A percentile compares a stretch with the other conserved stretches of the same genome.
Conservation (phyloP, 2,329 filamentous ascomycete species). For the Claviceps sp. region DNA sequence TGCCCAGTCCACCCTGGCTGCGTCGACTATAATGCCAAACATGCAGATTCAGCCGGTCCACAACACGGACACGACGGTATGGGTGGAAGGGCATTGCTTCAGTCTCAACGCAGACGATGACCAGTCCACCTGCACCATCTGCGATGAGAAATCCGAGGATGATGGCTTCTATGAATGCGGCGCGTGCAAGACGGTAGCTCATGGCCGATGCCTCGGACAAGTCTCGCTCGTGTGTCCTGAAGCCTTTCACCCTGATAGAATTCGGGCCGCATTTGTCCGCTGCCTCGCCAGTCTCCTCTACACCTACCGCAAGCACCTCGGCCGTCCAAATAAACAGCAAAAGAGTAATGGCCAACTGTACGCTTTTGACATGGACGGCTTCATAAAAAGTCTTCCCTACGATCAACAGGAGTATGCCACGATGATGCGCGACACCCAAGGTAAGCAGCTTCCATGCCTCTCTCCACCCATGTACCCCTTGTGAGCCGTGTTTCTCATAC, state of each 20-base stretch:
- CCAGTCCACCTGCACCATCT: slow-evolving; percentile 54
- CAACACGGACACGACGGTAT: slow-evolving; percentile 67
- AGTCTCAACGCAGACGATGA: slow-evolving; percentile 48
- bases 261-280: slow-evolving; percentile 50
- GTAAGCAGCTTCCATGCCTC: slow-evolving; percentile 23
- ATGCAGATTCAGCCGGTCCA: slow-evolving; percentile 67
- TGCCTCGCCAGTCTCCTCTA: slow-evolving; percentile 53
- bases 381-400: slow-evolving; percentile 49
- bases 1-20: slow-evolving; percentile 72
- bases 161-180: slow-evolving; percentile 66
- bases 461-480: too few species aligned
- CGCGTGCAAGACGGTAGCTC: slow-evolving; percentile 45
- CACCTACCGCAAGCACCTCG: slow-evolving; percentile 51
- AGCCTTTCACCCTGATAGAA: slow-evolving; percentile 48
- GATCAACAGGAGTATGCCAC: slow-evolving; percentile 51
- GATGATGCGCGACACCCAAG: slow-evolving; percentile 55
- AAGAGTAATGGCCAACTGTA: slow-evolving; percentile 46
- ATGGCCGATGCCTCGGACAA: slow-evolving; percentile 47
- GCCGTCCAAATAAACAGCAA: slow-evolving; percentile 45
- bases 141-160: slow-evolving; percentile 57
- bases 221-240: slow-evolving; percentile 50
- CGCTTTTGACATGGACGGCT: slow-evolving; percentile 52
- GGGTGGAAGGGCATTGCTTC: slow-evolving; percentile 78
- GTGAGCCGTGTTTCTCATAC: too few species aligned
- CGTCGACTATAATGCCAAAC: slow-evolving; percentile 76